Conservation (phyloP, 148 eudicot species). For the Tetragonia tetragonoides region DNA sequence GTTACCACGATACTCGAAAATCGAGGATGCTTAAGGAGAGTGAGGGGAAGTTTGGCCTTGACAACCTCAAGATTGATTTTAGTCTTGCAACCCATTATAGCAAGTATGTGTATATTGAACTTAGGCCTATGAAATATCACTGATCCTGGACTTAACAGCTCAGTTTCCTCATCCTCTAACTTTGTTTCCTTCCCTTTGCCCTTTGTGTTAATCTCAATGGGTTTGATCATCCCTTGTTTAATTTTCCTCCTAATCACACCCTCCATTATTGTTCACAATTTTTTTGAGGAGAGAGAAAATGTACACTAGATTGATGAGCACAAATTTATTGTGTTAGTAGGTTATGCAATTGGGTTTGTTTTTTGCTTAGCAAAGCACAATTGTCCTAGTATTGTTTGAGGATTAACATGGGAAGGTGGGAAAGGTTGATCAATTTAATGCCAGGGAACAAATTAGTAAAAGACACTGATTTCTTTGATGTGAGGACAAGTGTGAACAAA, state of each 20-base stretch:
- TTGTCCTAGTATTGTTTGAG: slow-evolving; percentile 5
- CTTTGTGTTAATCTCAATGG: slow-evolving; percentile 29
- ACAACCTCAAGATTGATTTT: slow-evolving; percentile 22
- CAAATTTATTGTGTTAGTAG: neutral
- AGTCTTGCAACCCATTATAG: slow-evolving; percentile 37
- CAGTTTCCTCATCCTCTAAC: slow-evolving; percentile 28
- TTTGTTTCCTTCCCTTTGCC: neutral
- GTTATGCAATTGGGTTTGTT: neutral
- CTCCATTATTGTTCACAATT: slow-evolving; percentile 14
- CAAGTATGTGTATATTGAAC: slow-evolving; percentile 35
- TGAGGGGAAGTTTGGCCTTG: slow-evolving; percentile 30
- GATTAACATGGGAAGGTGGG: neutral
- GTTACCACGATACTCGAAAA: slow-evolving; percentile 43
- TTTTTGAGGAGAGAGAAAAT: neutral
- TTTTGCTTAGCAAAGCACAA: slow-evolving; percentile 24
- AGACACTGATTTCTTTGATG: neutral
- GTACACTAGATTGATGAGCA: too few relatives aligned
- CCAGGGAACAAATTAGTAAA: neutral
- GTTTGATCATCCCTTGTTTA: slow-evolving; percentile 32
- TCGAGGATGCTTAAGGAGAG: slow-evolving; percentile 49
- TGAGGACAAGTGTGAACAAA: slow-evolving; percentile 10
- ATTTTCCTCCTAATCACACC: slow-evolving; percentile 32
- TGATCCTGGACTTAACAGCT: slow-evolving; percentile 53
- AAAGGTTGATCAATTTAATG: neutral
- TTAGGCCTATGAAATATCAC: slow-evolving; percentile 35